Evolutionary conservation across 2,329 filamentous ascomycete species (phyloP).

Genomic region (Ceratocystis huliohia): DNA sequence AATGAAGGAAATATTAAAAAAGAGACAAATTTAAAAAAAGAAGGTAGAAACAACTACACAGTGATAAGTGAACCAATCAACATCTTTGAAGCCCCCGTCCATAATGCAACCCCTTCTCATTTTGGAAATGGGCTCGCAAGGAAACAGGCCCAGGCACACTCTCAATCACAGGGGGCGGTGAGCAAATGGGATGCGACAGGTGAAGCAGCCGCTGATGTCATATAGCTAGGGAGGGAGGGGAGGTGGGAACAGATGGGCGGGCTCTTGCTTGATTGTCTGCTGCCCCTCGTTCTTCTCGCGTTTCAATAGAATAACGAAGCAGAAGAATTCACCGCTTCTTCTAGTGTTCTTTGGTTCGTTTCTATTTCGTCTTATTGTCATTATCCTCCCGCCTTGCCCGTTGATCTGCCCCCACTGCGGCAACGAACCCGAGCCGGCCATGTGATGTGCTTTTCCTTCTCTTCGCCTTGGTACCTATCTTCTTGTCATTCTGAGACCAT

Average conservation of each 20-base stretch:
- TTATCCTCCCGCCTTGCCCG: neutral
- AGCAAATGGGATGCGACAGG: neutral
- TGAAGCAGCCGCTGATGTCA: slow-evolving; percentile 2
- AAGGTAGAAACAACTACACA: neutral
- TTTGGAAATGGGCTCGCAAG: neutral
- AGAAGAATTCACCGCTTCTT: slow-evolving; percentile 2
- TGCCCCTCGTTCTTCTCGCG: neutral
- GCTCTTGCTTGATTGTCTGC: neutral
- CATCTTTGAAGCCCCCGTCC: neutral
- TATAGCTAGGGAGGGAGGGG: neutral
- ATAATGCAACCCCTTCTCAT: neutral
- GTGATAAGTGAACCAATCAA: neutral
- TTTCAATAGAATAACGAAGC: neutral
- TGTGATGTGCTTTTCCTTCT: neutral
- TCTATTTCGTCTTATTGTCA: neutral
- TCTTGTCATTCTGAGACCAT: neutral
- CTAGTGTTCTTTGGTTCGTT: neutral
- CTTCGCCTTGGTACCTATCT: too few relatives aligned
- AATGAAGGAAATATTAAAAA: neutral
- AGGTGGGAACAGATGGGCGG: neutral
- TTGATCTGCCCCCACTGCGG: neutral
- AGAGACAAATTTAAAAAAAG: neutral
- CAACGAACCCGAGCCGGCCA: neutral
- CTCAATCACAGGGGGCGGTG: slow-evolving; percentile 8
- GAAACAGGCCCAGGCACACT: neutral